Evolutionary conservation across 1,284 basidiomycete species (phyloP), one percentile per base, ranked within the genome.

Genomic region (Farysia itapuensis): DNA sequence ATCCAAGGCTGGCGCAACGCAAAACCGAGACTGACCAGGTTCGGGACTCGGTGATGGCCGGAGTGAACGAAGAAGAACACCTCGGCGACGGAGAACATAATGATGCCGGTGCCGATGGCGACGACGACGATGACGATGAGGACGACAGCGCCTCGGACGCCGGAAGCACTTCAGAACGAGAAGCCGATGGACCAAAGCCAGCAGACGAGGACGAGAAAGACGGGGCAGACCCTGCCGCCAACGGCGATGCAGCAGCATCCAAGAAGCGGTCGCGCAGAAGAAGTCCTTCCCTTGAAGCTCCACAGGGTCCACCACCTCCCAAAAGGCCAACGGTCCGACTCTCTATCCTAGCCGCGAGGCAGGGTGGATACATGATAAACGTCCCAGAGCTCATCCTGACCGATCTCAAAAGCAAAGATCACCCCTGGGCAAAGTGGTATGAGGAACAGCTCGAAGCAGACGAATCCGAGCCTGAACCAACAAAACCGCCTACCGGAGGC

Each of bases 361-460:
- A 70, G 26, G 49, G 42, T 5, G 64, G 60, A 35, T 75, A 75
- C 44, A 52, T 73, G 19, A 53, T 68, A 50, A 54, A 67, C 22
- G 59, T 75, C 2, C 73, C 72, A 3, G 49, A 64, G 33, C 39
- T 69, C 3, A 54, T 72, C n/a, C 53, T 67, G 4, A 39, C 50
- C 18, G 37, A 59, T 16, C 54, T 75, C 26, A 61, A 67, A 35
- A 29, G 26, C 1, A 35, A 67, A 26, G 19, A 56, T 12, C 58
- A 67, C 30, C 56, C 59, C 5, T 73, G 69, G 69, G 67, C 72
- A 2, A 43, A 43, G 16, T 73, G 71, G 72, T 72, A 65, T 36
- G 61, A 68, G 16, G 52, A 54, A 31, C 51, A 67, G 29, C 30
- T 49, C 21, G 45, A 49, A 24, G 49, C 45, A 4, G 36, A 46